phyloP scores from a whole-genome alignment of 1,284 basidiomycete species.

The Marasmius fiardii region DNA sequence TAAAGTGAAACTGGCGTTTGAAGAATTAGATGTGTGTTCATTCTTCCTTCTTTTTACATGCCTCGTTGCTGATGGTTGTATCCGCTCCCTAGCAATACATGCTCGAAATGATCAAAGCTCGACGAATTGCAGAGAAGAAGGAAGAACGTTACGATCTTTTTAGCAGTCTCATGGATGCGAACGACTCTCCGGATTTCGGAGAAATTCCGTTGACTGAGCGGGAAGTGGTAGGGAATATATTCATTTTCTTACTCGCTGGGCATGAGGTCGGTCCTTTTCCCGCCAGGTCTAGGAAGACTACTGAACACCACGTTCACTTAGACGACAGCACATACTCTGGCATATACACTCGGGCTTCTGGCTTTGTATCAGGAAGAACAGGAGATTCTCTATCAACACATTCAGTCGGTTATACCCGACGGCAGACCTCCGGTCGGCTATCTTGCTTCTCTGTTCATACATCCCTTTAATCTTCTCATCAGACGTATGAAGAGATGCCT shows the following conservation, averaged over 20 bases:
- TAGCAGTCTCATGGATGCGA: slow-evolving; percentile 50
- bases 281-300: neutral
- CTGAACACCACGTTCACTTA: slow-evolving; percentile 3
- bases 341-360: slow-evolving; percentile 11
- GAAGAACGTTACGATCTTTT: slow-evolving; percentile 52
- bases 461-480: neutral
- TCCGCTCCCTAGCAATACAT: slow-evolving; percentile 41
- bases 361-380: slow-evolving; percentile 43
- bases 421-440: slow-evolving; percentile 38
- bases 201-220: slow-evolving; percentile 37
- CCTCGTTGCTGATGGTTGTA: neutral
- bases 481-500: slow-evolving; percentile 54
- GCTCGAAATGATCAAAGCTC: slow-evolving; percentile 50
- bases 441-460: neutral
- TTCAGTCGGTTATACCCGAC: slow-evolving; percentile 36
- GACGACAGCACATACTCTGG: slow-evolving; percentile 25
- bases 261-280: slow-evolving; percentile 43
- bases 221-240: slow-evolving; percentile 59
- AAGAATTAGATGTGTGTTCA: slow-evolving; percentile 44
- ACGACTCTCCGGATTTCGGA: slow-evolving; percentile 33
- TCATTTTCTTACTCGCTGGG: slow-evolving; percentile 56
- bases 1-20: slow-evolving; percentile 35
- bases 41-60: neutral
- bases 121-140: slow-evolving; percentile 36
- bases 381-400: slow-evolving; percentile 42